phyloP scores from a whole-genome alignment of 257 asterid genomes.

The Misopates orontium region DNA sequence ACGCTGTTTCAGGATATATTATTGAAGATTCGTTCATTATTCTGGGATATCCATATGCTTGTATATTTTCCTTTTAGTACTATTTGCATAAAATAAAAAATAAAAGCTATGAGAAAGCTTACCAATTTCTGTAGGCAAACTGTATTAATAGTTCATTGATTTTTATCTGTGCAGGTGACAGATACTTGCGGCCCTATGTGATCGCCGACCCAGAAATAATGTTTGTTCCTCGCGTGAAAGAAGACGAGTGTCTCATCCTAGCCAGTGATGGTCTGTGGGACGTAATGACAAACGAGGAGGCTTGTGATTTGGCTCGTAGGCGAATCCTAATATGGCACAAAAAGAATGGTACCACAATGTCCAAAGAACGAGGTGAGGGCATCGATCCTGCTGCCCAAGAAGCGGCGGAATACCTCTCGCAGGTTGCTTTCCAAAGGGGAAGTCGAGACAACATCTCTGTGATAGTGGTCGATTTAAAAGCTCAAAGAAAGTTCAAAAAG shows the following conservation, averaged over 20 bases:
- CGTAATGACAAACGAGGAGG: slow-evolving; percentile 73
- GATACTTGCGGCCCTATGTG: slow-evolving; percentile 68
- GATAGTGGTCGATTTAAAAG: slow-evolving; percentile 69
- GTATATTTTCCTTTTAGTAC: too few relatives aligned
- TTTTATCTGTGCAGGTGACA: slow-evolving; percentile 51
- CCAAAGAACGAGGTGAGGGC: slow-evolving; percentile 44
- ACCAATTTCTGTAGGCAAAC: too few relatives aligned
- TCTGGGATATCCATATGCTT: too few relatives aligned
- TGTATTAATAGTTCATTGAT: too few relatives aligned
- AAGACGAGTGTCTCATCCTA: slow-evolving; percentile 68
- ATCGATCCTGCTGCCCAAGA: slow-evolving; percentile 66
- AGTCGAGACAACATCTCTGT: slow-evolving; percentile 70
- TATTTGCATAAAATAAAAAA: too few relatives aligned
- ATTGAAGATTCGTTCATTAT: too few relatives aligned
- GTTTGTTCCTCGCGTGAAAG: slow-evolving; percentile 55
- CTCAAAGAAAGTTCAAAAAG: slow-evolving; percentile 60
- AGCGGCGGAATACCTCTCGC: slow-evolving; percentile 63
- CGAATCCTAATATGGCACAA: slow-evolving; percentile 66
- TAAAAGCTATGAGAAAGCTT: too few relatives aligned
- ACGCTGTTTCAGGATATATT: too few relatives aligned
- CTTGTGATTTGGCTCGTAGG: slow-evolving; percentile 65
- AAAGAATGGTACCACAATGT: slow-evolving; percentile 41
- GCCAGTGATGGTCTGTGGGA: slow-evolving; percentile 84
- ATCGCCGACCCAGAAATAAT: slow-evolving; percentile 67
- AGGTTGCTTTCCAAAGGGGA: slow-evolving; percentile 64